Base-by-base conservation (phyloP, 495 filamentous ascomycete genomes). In the Chaetomidium leptoderma region DNA sequence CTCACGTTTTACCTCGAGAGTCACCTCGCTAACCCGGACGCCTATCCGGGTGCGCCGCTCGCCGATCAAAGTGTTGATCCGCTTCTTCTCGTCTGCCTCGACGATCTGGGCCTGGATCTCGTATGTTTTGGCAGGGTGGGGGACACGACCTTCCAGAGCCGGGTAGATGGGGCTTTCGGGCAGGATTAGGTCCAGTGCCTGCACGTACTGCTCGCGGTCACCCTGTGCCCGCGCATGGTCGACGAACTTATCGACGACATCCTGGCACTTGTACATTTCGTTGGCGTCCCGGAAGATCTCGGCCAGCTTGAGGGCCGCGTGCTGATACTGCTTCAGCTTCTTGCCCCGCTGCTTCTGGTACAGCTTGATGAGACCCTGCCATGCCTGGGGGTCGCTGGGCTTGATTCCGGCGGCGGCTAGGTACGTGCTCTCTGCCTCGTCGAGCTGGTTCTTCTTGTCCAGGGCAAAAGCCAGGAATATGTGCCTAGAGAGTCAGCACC, bases 21-120 rank as follows among this genome's bases (percentile, higher is more conserved):
- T 93, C 32, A 96, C 91, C 55, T 95, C 88, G 26, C 80, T 86
- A 57, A 92, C 76, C 27, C 81, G 86, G 21, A 91, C 91, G 44
- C 93, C 95, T 13, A 98, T 80, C 19, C 93, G 84, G 21, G 92
- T 96, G 49, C 91, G 82, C 13, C 93, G 83, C 66, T 92, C 89
- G 19, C 86, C 91, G 61, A 97, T 96, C 53, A 95, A 84, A 21
- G 83, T 87, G 68, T 96, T 97, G 66, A 97, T 93, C 29, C 81
- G 85, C 68, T 93, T 89, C 63, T 87, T 93, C 70, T 98, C 95
- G 37, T 95, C 90, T 0, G 80, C 68, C 65, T 97, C 93, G 16
- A 87, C 78, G 50, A 96, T 86, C 48, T 96, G 85, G n/a, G 89
- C 89, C 50, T 97, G 78, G 33, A 82, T 87, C 52, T 82, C 82